These are phyloP conservation scores for Ensete ventricosum DNA, from an alignment of 176 grass and related monocot species.

Conservation along the genomic window DNA sequence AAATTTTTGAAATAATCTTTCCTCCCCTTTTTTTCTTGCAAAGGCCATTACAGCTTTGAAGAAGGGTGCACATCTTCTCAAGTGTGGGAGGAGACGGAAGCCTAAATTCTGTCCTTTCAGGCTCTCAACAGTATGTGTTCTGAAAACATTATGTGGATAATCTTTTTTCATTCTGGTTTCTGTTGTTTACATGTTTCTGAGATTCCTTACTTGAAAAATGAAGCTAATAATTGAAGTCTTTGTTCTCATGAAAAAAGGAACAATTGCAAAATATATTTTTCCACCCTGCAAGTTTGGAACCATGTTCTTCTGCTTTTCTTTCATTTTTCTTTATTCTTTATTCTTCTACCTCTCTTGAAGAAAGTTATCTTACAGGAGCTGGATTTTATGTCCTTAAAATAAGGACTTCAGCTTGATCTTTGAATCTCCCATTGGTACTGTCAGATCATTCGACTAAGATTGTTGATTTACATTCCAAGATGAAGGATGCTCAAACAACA, in stretches of 20 bases:
- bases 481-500: neutral
- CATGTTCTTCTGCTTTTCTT: neutral
- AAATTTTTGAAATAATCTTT: conserved; percentile 3
- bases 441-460: neutral
- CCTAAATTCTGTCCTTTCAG: conserved; percentile 76
- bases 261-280: too few species aligned
- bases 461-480: too few species aligned
- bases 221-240: too few species aligned
- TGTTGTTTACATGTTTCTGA: too few species aligned
- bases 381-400: neutral
- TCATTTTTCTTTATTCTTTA: neutral
- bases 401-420: neutral
- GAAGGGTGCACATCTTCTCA: conserved; percentile 84
- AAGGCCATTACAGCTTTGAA: conserved; percentile 84
- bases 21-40: conserved; percentile 1
- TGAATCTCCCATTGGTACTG: neutral
- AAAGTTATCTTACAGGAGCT: neutral
- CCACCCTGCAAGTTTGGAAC: neutral
- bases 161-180: neutral
- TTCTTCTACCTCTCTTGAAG: neutral
- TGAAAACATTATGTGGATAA: neutral
- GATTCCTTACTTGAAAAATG: too few species aligned
- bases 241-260: too few species aligned
- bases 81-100: conserved; percentile 91
- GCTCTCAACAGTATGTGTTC: conserved; percentile 56